Base-by-base conservation (phyloP, 1,139 yeast species). In the Geotrichum europaeum region DNA sequence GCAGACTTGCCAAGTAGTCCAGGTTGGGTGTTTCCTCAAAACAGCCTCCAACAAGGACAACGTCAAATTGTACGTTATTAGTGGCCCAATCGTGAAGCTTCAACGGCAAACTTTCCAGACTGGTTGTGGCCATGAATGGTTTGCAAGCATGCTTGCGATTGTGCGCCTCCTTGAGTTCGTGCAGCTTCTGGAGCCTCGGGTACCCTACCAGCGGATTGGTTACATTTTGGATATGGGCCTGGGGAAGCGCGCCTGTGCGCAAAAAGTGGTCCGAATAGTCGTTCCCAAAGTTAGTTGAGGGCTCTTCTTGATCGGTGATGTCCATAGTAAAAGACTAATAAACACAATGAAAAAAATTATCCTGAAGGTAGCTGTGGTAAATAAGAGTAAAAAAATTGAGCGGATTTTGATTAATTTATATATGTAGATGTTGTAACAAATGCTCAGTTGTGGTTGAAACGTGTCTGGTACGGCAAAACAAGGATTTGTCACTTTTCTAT, bases 11-110 rank as follows among this genome's bases (percentile, higher is more conserved):
- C 43, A 91, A 75, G 2, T 85, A 68, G 0, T 88, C 86, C 53
- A 83, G 79, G 24, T 85, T 78, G 2, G 65, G 65, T 64, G 86
- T 91, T 66, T 85, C 85, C 64, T 87, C 91, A 1, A 86, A 81
- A 62, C 94, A 77, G 0, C 96, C 95, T 0, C 96, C 96, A 57
- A 92, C 83, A 96, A 92, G 88, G 12, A 92, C 87, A 12, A 91
- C 96, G 71, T 92, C 97, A 73, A 92, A 92, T 62, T 82, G 83
- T 51, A 88, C 69, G 4, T 80, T 81, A 57, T 82, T 79, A 24
- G 75, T 75, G 49, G 83, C 82, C 96, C 96, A 88, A 9, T 72
- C 69, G 63, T 80, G 79, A 60, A 91, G 75, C 0, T 82, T 79
- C 10, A 34, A 79, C 1, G 83, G 77, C 72, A 90, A 84, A 59